Evolutionary conservation across 257 asterid species (phyloP).

Genomic region (Forsythia suspensa): DNA sequence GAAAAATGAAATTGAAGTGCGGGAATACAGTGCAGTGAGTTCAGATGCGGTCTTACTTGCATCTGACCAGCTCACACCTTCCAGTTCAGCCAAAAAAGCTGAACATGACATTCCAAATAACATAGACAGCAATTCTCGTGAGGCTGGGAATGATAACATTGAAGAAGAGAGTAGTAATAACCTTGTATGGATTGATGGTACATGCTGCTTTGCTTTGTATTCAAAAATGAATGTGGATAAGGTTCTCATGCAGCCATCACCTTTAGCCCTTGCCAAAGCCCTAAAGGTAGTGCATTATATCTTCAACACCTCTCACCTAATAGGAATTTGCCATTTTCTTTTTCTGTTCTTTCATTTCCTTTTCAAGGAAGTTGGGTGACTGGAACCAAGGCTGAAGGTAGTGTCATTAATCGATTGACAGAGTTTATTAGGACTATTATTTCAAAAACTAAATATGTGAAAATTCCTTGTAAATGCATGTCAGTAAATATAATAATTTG

Average conservation of each 20-base stretch:
- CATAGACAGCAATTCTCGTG: slow-evolving; percentile 1
- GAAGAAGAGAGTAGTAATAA: slow-evolving; percentile 39
- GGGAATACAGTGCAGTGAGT: slow-evolving; percentile 71
- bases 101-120: slow-evolving; percentile 15
- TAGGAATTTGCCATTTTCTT: background rate
- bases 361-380: slow-evolving; percentile 3
- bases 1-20: slow-evolving; percentile 67
- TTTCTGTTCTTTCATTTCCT: slow-evolving; percentile 4
- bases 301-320: slow-evolving; percentile 3
- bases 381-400: background rate
- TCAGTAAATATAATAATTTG: background rate
- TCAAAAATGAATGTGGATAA: slow-evolving; percentile 67
- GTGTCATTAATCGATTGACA: background rate
- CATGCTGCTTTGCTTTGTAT: slow-evolving; percentile 81
- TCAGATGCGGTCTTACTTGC: slow-evolving; percentile 72
- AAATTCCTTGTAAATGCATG: background rate
- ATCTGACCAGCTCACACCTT: slow-evolving; percentile 55
- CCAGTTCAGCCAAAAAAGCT: slow-evolving; percentile 31
- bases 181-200: slow-evolving; percentile 78
- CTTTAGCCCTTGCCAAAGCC: slow-evolving; percentile 91
- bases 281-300: slow-evolving; percentile 59
- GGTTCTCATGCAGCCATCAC: slow-evolving; percentile 70
- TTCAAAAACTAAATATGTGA: background rate
- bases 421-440: background rate
- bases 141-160: slow-evolving; percentile 24